Base-by-base conservation (phyloP, 1,284 basidiomycete genomes). In the Hemileia vastatrix region DNA sequence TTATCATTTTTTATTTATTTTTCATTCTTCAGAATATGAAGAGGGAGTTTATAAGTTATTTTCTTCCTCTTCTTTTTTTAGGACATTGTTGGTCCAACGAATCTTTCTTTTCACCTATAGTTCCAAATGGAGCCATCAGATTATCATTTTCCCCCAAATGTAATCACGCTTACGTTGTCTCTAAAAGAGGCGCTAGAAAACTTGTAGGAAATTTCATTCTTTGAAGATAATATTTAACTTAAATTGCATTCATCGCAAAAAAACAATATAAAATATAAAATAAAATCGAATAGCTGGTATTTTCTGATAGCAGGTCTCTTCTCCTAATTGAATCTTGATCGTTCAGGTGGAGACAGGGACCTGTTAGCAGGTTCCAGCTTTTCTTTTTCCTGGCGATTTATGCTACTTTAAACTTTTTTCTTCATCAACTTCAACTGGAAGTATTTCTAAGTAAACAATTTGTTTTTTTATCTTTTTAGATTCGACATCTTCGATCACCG, bases 141-240 rank as follows among this genome's bases (percentile, higher is more conserved):
- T 27, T 27, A 11, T 21, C 49, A 51, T 51, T 51, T 27, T 8
- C 49, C 9, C 49, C 49, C 3, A 51, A 51, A 51, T 51, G 49
- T 13, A 51, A 51, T 31, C 49, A 51, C 23, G 49, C 49, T 1
- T 51, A 51, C 31, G 49, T 27, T 11, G 21, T 51, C 4, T 51
- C 49, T n/a, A 51, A 51, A 51, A 51, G 49, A 51, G 49, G 49
- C 13, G 49, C 49, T 15, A 23, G 49, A n/a, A 51, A 51, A 51
- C 13, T 51, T 21, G 49, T 51, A 31, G 2, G 15, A 24, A 8
- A n/a, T 24, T 3, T 51, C 23, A 27, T 50, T 11, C 1, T 27
- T 4, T 50, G n/a, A 24, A 13, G n/a, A 4, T 21, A 24, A 50
- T 50, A 4, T 15, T 5, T 47, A 19, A n/a, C n/a, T n/a, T n/a